Base-by-base conservation (phyloP, 2,329 filamentous ascomycete species). In the Monosporascus sp. region DNA sequence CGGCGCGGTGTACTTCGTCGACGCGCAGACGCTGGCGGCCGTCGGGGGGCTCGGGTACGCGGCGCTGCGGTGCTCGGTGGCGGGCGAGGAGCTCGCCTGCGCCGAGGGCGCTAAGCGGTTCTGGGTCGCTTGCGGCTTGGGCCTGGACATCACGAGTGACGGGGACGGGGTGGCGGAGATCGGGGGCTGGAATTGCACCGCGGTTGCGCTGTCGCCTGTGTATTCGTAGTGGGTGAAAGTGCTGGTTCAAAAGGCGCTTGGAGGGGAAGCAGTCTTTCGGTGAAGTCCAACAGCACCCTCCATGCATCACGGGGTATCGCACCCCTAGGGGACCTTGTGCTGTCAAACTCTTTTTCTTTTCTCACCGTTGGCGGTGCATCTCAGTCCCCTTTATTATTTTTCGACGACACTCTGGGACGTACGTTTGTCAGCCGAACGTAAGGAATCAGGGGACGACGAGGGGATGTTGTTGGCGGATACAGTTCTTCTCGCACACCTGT, bases 81-180 rank as follows among this genome's bases (percentile, higher is more conserved):
- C 43, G 25, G 17, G 22, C 17, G 51, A 52, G 3, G 52, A 51
- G 22, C 25, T 68, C 46, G 45, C 25, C 8, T 68, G 66, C 51
- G 48, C 43, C 14, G 57, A 60, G 20, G 57, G 59, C 17, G 54
- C 24, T 3, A 62, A 60, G 54, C 54, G 39, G 41, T 54, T 60
- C 45, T 69, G 65, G 66, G 54, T 67, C 9, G 64, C 62, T 0
- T 69, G 66, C 45, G 67, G 67, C 24, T 14, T 69, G 48, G 62
- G 63, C 38, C 49, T 69, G 22, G 62, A 63, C 35, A 59, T 68
- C 49, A 60, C 56, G 31, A 64, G 59, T 25, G 54, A 62, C 27
- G 56, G 55, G 25, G 61, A 56, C 5, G 61, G 52, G 9, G 53
- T 22, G n/a, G 65, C 65, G 39, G 64, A 63, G 24, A 60, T 64